These are phyloP conservation scores for Wilcoxina mikolae DNA, from an alignment of 495 filamentous ascomycete genomes.

Conservation along the genomic window DNA sequence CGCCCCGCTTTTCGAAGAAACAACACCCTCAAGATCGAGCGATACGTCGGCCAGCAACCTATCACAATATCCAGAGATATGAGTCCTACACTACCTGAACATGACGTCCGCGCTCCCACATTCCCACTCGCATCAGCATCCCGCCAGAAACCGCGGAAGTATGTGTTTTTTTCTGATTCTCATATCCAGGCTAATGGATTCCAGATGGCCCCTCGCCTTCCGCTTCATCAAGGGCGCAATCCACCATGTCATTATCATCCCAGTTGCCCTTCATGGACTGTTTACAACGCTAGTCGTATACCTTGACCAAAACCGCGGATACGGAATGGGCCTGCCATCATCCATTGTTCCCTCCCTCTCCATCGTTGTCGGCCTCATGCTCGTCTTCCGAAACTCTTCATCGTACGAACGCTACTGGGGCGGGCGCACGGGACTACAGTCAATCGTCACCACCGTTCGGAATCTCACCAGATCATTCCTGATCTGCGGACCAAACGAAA, in stretches of 20 bases:
- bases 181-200: background rate
- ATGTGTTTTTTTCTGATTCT: background rate
- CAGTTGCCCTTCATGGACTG: conserved; percentile 48
- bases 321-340: conserved; percentile 45
- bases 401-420: conserved; percentile 63
- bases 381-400: conserved; percentile 62
- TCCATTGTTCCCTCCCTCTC: conserved; percentile 62
- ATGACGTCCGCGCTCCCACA: conserved; percentile 16
- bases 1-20: background rate
- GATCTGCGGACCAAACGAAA: conserved; percentile 31
- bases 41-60: background rate
- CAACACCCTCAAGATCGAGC: background rate
- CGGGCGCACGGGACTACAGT: conserved; percentile 45
- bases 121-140: conserved; percentile 38
- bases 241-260: conserved; percentile 47
- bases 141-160: conserved; percentile 46
- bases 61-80: background rate
- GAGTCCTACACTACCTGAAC: background rate
- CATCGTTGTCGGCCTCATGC: conserved; percentile 68
- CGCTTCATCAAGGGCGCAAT: conserved; percentile 66
- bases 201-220: conserved; percentile 56
- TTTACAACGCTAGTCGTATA: conserved; percentile 51
- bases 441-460: conserved; percentile 44
- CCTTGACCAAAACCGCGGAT: conserved; percentile 42
- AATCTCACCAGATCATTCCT: conserved; percentile 50